Percentiles rank a stretch among this genome's conserved stretches.
Evolutionary conservation across 176 grass and related monocot genomes (phyloP).

Genomic region (Eremochloa ophiuroides): DNA sequence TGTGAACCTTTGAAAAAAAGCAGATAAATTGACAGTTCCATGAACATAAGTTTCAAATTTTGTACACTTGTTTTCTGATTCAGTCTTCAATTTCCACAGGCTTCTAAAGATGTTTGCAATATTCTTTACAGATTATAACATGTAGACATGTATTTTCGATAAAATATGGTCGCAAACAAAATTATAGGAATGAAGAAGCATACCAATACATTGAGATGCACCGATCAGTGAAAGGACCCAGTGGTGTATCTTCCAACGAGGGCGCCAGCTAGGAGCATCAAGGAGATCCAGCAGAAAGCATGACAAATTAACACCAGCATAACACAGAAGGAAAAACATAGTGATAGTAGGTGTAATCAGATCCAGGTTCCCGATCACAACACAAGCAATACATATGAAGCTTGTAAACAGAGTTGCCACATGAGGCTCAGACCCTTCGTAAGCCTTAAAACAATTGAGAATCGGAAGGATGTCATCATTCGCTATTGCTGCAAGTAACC

Average conservation of each 20-base stretch:
- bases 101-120: background rate
- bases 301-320: slow-evolving; percentile 90
- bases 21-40: background rate
- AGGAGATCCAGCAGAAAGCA: slow-evolving; percentile 96
- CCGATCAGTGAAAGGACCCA: slow-evolving; percentile 91
- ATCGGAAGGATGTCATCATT: slow-evolving; percentile 96
- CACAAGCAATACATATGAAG: slow-evolving; percentile 85
- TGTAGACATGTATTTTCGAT: background rate
- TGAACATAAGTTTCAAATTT: background rate
- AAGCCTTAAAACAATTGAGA: slow-evolving; percentile 86
- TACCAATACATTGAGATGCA: slow-evolving; percentile 91
- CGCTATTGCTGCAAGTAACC: slow-evolving; percentile 86
- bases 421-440: slow-evolving; percentile 79
- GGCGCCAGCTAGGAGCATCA: slow-evolving; percentile 98
- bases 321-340: slow-evolving; percentile 98
- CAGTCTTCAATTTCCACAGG: background rate
- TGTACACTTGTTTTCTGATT: background rate
- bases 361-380: slow-evolving; percentile 89
- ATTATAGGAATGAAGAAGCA: slow-evolving; percentile 4
- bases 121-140: background rate
- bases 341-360: slow-evolving; percentile 94
- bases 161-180: slow-evolving; percentile 2
- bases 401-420: slow-evolving; percentile 85
- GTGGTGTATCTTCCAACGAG: slow-evolving; percentile 95
- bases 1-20: background rate